Evolutionary conservation across 352 stramenopile species (phyloP), one percentile per base, ranked within the genome.

Genomic region (Phytopythium boreale): DNA sequence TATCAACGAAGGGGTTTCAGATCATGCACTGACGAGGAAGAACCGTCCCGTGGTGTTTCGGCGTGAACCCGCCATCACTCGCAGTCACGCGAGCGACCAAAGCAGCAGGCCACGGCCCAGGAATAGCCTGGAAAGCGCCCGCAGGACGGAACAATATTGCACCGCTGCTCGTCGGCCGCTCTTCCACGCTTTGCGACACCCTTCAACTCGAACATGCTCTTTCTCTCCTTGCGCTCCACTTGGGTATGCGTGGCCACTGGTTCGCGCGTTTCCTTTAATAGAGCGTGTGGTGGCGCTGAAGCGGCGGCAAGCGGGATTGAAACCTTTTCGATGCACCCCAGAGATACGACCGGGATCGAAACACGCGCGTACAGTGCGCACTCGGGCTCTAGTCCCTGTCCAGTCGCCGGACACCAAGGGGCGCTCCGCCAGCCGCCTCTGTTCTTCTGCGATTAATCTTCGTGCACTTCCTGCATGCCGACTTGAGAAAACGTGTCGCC

Each of bases 151-250:
- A 34, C 29, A 34, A 34, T 8, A 34, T 34, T 34, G 29, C 29
- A 34, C 7, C 29, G 29, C 29, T 34, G 29, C 29, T 7, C 3
- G 29, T 34, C 29, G 29, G 29, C 22, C 52, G 52, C 26, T 26
- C 53, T 59, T 59, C 36, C 36, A 37, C 11, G n/a, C n/a, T 49
- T 34, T 59, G 53, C 34, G 53, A 59, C 53, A 59, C n/a, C n/a
- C 37, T 43, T 34, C 29, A 34, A 34, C 29, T 3, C 29, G 7
- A 34, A 34, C 29, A 34, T 8, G 29, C 29, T 34, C 29, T 34
- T 7, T 34, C 29, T 34, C 29, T 34, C 29, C 29, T 34, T 34
- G 29, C 7, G 29, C 29, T 34, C 29, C 29, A 34, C 29, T 34
- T 34, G 29, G 7, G 29, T 34, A 34, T 34, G 7, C 7, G 4